These are phyloP conservation scores for Bromus sterilis DNA, from an alignment of 176 grass and related monocot genomes.

Conservation along the genomic window DNA sequence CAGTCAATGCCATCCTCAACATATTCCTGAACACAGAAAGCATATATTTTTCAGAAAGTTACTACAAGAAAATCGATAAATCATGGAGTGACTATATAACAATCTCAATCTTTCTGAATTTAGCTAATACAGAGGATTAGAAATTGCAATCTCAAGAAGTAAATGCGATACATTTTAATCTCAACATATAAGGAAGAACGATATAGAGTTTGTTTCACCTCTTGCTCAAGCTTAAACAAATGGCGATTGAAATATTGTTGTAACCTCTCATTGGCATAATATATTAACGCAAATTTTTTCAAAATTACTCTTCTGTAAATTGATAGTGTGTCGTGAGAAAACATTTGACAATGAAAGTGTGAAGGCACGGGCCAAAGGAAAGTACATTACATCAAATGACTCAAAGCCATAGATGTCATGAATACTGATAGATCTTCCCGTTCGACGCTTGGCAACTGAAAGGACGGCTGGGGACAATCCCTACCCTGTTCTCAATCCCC, in stretches of 20 bases:
- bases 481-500: too few relatives aligned
- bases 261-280: conserved; percentile 97
- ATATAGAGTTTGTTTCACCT: conserved; percentile 32
- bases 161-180: background rate
- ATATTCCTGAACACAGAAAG: conserved; percentile 57
- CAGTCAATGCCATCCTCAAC: conserved; percentile 96
- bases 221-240: conserved; percentile 96
- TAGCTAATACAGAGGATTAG: too few relatives aligned
- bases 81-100: too few relatives aligned
- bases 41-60: background rate
- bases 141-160: too few relatives aligned
- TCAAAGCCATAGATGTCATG: conserved; percentile 99
- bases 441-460: conserved; percentile 68
- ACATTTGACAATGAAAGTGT: conserved; percentile 8
- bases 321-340: conserved; percentile 18
- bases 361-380: background rate
- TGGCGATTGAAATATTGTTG: conserved; percentile 98
- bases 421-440: conserved; percentile 94
- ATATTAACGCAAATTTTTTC: conserved; percentile 99
- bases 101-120: too few relatives aligned
- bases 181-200: background rate
- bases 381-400: conserved; percentile 76
- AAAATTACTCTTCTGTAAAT: conserved; percentile 78
- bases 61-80: too few relatives aligned
- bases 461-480: too few relatives aligned